A percentile compares a stretch with the other conserved stretches of the same genome.
These are phyloP conservation scores for Amanita fuliginea DNA, from an alignment of 768 basidiomycete genomes.

Conservation along the genomic window DNA sequence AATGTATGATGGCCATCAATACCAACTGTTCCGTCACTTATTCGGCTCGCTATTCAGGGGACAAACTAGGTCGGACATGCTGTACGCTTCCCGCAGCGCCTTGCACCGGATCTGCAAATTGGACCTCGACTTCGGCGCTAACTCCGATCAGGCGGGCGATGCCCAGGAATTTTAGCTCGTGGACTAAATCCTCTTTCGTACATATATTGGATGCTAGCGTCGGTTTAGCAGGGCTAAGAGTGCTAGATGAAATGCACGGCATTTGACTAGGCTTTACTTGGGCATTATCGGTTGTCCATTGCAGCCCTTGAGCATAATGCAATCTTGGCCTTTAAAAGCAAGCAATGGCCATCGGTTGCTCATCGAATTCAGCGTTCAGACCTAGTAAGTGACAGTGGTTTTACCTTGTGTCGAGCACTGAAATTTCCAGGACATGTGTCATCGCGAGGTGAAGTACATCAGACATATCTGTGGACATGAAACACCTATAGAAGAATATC, in stretches of 20 bases:
- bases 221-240: background rate
- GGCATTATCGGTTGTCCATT: background rate
- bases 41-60: too few relatives aligned
- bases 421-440: constrained; percentile 25
- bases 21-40: too few relatives aligned
- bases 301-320: background rate
- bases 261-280: background rate
- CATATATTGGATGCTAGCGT: background rate
- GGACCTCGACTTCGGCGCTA: background rate
- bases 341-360: background rate
- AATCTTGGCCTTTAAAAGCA: background rate
- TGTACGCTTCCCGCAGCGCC: background rate
- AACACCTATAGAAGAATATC: constrained; percentile 15
- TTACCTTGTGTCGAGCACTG: background rate
- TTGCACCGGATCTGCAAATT: background rate
- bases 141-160: background rate
- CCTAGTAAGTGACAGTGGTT: background rate
- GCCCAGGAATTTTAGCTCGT: background rate
- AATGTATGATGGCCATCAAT: background rate
- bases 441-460: constrained; percentile 26
- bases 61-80: background rate
- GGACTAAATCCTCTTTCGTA: background rate
- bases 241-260: background rate
- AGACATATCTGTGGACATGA: constrained; percentile 28
- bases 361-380: background rate